Evolutionary conservation across 2,329 filamentous ascomycete species (phyloP).

Genomic region (Aureobasidium sp.): DNA sequence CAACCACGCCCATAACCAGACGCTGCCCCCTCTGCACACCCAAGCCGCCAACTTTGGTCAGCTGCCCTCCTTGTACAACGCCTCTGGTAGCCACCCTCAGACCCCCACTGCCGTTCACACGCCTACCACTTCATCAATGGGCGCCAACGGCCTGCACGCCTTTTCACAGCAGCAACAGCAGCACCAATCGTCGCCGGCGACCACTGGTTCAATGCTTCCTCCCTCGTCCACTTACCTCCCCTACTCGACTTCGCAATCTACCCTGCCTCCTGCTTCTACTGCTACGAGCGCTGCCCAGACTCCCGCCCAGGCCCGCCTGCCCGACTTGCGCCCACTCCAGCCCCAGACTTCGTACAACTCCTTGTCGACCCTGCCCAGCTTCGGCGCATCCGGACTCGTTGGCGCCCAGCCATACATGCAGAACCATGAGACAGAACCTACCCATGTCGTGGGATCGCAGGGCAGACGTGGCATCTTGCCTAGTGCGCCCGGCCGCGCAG

Average conservation of each 20-base stretch:
- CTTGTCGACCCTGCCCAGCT: conserved; percentile 29
- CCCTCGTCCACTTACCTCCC: conserved; percentile 22
- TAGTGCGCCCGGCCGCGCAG: conserved; percentile 76
- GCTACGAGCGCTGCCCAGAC: conserved; percentile 20
- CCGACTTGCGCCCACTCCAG: conserved; percentile 32
- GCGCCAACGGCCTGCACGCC: conserved; percentile 20
- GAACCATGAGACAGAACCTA: conserved; percentile 50
- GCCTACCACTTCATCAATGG: conserved; percentile 24
- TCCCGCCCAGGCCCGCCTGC: conserved; percentile 24
- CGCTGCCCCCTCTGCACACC: conserved; percentile 28
- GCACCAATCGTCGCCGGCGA: conserved; percentile 22
- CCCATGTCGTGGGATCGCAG: conserved; percentile 91
- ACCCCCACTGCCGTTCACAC: conserved; percentile 28
- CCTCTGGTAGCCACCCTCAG: conserved; percentile 22
- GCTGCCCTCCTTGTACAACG: conserved; percentile 27
- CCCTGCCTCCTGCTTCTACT: conserved; percentile 25
- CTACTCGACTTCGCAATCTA: conserved; percentile 21
- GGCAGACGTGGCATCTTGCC: conserved; percentile 85
- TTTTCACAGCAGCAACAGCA: conserved; percentile 21
- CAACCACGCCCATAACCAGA: conserved; percentile 16
- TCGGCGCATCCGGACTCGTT: conserved; percentile 21
- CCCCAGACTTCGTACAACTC: conserved; percentile 31
- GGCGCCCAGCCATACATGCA: conserved; percentile 29
- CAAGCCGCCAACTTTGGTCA: conserved; percentile 23
- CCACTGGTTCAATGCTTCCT: conserved; percentile 27